Percentiles rank a stretch among this genome's conserved stretches.
These are phyloP conservation scores for Chamaecyparis obtusa DNA, from an alignment of 75 land plant species.

Conservation along the genomic window DNA sequence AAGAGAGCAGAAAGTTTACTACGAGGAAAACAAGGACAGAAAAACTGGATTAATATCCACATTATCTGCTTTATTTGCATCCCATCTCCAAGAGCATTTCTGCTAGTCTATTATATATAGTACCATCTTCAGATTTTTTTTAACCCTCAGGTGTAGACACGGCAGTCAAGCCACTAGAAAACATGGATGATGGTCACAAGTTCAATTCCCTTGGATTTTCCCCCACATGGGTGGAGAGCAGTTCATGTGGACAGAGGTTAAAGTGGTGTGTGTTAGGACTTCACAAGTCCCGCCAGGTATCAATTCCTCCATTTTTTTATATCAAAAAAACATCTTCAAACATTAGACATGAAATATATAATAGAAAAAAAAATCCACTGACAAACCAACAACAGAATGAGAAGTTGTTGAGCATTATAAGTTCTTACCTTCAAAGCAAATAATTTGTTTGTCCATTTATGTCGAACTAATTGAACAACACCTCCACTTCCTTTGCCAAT, in stretches of 20 bases:
- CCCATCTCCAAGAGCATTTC: background rate
- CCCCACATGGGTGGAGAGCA: no score
- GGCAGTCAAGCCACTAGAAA: no score
- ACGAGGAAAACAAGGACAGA: background rate
- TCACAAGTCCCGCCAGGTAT: no score
- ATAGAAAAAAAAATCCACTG: background rate
- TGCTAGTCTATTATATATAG: background rate
- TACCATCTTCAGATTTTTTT: background rate
- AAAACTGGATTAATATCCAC: background rate
- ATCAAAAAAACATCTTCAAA: background rate
- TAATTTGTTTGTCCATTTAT: slow-evolving; percentile 84
- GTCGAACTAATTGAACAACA: slow-evolving; percentile 90
- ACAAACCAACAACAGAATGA: background rate
- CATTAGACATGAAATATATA: background rate
- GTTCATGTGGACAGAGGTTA: no score
- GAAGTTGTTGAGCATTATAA: background rate
- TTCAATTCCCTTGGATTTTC: no score
- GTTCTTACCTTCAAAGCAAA: slow-evolving; percentile 82
- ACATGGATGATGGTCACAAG: no score
- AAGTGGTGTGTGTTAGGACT: no score
- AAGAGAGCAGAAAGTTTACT: background rate
- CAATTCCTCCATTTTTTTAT: no score
- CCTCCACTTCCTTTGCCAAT: slow-evolving; percentile 91
- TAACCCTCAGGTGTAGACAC: no score
- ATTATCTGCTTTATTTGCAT: background rate